These are phyloP conservation scores for Boletellus sp. DNA, from an alignment of 768 basidiomycete genomes.

Conservation along the genomic window DNA sequence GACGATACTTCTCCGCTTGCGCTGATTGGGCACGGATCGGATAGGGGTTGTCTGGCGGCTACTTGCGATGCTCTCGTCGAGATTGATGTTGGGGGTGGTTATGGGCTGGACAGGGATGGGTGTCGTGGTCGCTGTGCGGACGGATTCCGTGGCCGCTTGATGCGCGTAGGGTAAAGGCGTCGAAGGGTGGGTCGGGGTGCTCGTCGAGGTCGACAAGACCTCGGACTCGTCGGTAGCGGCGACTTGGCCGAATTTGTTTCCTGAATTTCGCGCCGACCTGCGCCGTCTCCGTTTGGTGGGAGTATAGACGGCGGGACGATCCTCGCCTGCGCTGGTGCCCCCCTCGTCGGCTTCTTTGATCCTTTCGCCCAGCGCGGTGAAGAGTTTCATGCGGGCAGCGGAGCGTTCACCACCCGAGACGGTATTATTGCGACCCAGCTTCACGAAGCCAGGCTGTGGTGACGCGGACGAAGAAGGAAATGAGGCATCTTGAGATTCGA, in stretches of 20 bases:
- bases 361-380: constrained; percentile 57
- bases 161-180: constrained; percentile 45
- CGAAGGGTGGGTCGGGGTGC: constrained; percentile 55
- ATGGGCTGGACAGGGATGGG: constrained; percentile 29
- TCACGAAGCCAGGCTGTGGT: constrained; percentile 44
- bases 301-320: constrained; percentile 36
- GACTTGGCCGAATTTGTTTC: constrained; percentile 35
- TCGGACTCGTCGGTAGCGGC: constrained; percentile 48
- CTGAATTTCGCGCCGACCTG: constrained; percentile 44
- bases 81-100: constrained; percentile 25
- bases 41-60: constrained; percentile 35
- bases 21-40: constrained; percentile 35
- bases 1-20: constrained; percentile 58
- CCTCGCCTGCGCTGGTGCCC: constrained; percentile 58
- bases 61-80: constrained; percentile 28
- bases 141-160: constrained; percentile 26
- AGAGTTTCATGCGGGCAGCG: constrained; percentile 65
- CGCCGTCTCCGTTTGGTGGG: constrained; percentile 57
- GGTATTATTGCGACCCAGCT: constrained; percentile 70
- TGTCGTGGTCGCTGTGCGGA: constrained; percentile 27
- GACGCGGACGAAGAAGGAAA: constrained; percentile 50
- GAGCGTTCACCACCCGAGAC: constrained; percentile 77
- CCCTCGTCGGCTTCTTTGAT: constrained; percentile 62
- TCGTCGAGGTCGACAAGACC: constrained; percentile 42
- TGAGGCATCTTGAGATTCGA: constrained; percentile 53